These are phyloP conservation scores for Claviceps maximensis DNA, from an alignment of 2,329 filamentous ascomycete species.

Conservation along the genomic window DNA sequence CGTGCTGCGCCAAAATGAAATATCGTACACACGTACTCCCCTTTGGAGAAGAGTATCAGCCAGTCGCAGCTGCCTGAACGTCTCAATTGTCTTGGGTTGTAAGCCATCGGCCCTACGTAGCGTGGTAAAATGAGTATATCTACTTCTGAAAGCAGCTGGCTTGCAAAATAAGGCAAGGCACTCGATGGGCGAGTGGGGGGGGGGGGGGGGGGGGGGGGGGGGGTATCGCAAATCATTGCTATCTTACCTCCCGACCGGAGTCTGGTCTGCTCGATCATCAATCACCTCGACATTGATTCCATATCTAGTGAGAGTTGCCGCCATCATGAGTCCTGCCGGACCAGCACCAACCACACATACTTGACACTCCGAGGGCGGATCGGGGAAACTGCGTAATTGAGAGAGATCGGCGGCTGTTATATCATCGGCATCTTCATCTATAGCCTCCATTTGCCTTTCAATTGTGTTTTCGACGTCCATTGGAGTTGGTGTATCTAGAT, in stretches of 20 bases:
- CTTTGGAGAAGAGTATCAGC: slow-evolving; percentile 53
- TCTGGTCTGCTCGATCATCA: slow-evolving; percentile 56
- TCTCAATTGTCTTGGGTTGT: slow-evolving; percentile 69
- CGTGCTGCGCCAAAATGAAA: slow-evolving; percentile 55
- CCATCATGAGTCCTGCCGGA: slow-evolving; percentile 43
- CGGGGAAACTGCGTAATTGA: slow-evolving; percentile 33
- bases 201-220: no score
- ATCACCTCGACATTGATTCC: slow-evolving; percentile 53
- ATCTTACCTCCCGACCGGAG: slow-evolving; percentile 43
- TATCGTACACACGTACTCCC: slow-evolving; percentile 60
- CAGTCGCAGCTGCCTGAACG: slow-evolving; percentile 58
- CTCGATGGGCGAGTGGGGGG: not conserved
- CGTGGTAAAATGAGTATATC: slow-evolving; percentile 5
- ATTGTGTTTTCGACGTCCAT: slow-evolving; percentile 7
- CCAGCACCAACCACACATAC: slow-evolving; percentile 43
- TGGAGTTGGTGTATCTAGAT: not conserved
- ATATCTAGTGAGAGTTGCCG: slow-evolving; percentile 44
- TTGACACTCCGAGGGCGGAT: slow-evolving; percentile 30
- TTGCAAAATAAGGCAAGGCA: not conserved
- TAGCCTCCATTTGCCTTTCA: slow-evolving; percentile 10
- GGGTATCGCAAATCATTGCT: not conserved
- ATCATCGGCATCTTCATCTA: slow-evolving; percentile 16
- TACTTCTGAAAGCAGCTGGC: not conserved
- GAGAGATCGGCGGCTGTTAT: slow-evolving; percentile 32
- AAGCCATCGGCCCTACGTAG: slow-evolving; percentile 50